phyloP scores from a whole-genome alignment of 371 early-diverging fungal genomes.

The Lichtheimia hyalospora region DNA sequence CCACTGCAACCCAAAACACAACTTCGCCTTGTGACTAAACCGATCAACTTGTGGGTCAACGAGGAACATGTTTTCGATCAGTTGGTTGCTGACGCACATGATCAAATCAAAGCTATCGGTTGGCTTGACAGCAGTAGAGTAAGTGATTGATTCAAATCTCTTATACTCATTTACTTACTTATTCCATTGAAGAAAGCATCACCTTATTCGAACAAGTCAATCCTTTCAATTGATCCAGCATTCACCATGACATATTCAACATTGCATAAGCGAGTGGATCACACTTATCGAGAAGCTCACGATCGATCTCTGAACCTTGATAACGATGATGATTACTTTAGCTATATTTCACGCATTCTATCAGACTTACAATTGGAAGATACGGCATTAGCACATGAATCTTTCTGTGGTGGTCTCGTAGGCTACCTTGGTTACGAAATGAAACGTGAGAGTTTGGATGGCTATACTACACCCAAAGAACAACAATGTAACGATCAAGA shows the following conservation, averaged over 20 bases:
- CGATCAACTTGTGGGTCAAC: constrained; percentile 24
- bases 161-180: constrained; percentile 12
- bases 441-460: constrained; percentile 76
- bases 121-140: constrained; percentile 75
- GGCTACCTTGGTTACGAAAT: constrained; percentile 96
- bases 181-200: constrained; percentile 23
- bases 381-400: constrained; percentile 1
- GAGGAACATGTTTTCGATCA: constrained; percentile 27
- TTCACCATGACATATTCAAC: constrained; percentile 44
- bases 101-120: constrained; percentile 22
- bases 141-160: background rate
- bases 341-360: constrained; percentile 27
- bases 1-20: background rate
- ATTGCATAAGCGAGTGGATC: constrained; percentile 24
- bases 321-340: constrained; percentile 28
- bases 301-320: background rate
- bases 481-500: constrained; percentile 34
- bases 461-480: constrained; percentile 43
- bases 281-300: background rate
- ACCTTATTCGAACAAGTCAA: constrained; percentile 39
- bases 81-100: constrained; percentile 5
- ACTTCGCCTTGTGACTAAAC: background rate
- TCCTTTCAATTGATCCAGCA: constrained; percentile 35
- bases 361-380: constrained; percentile 1
- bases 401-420: constrained; percentile 81